phyloP scores from a whole-genome alignment of 176 grass and related monocot species.

The Alloteropsis semialata region DNA sequence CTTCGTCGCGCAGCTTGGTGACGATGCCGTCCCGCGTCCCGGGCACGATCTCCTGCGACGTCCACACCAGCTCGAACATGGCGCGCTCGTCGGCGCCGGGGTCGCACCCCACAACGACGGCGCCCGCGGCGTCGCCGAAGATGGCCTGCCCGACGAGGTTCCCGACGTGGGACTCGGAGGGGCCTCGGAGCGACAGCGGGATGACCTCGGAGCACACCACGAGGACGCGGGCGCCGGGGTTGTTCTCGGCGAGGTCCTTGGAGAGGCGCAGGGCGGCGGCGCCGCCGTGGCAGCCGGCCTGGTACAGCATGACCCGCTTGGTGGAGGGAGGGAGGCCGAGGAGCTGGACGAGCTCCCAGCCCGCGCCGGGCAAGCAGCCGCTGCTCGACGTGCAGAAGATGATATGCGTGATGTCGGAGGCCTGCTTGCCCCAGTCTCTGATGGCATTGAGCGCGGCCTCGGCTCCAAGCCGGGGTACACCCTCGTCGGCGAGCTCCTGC shows the following conservation, averaged over 20 bases:
- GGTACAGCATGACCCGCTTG: conserved; percentile 55
- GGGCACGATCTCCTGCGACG: neutral
- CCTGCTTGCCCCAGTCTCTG: conserved; percentile 46
- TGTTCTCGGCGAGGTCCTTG: conserved; percentile 71
- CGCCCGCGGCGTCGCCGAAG: conserved; percentile 1
- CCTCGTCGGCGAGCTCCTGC: conserved; percentile 44
- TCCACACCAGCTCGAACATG: neutral
- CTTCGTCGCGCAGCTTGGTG: neutral
- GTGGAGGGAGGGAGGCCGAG: conserved; percentile 47
- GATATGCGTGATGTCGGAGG: conserved; percentile 50
- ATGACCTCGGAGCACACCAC: conserved; percentile 57
- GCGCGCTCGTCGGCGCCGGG: neutral
- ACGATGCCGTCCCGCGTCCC: neutral
- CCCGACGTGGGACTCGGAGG: conserved; percentile 15
- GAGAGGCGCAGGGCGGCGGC: no score
- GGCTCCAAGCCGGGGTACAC: conserved; percentile 35
- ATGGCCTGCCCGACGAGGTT: conserved; percentile 8
- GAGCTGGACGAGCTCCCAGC: conserved; percentile 47
- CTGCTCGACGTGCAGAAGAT: conserved; percentile 46
- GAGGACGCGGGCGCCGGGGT: conserved; percentile 42
- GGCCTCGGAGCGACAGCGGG: conserved; percentile 43
- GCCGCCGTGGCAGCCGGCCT: no score
- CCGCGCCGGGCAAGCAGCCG: conserved; percentile 50
- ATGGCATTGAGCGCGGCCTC: conserved; percentile 47
- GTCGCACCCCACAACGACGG: neutral